Percentiles rank a stretch among this genome's conserved stretches.
Evolutionary conservation across 2,329 filamentous ascomycete genomes (phyloP).

Genomic region (Fusarium sp.): DNA sequence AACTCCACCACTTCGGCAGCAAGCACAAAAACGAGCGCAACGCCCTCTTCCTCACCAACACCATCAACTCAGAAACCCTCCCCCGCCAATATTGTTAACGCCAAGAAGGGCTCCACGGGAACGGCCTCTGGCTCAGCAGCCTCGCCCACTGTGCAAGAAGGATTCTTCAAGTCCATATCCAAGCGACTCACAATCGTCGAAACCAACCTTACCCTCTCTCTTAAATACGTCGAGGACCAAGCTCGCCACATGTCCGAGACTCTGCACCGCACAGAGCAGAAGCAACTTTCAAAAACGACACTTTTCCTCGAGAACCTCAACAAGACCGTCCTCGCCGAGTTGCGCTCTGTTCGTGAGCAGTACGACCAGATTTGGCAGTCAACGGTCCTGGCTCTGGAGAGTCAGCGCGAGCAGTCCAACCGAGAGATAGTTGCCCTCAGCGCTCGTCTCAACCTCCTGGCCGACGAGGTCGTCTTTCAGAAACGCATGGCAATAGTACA

Average conservation of each 20-base stretch:
- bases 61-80: slow-evolving; percentile 22
- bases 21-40: slow-evolving; percentile 24
- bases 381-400: slow-evolving; percentile 90
- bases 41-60: slow-evolving; percentile 3
- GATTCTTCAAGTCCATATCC: slow-evolving; percentile 96
- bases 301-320: slow-evolving; percentile 88
- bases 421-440: slow-evolving; percentile 85
- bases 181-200: slow-evolving; percentile 93
- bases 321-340: slow-evolving; percentile 82
- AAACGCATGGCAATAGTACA: slow-evolving; percentile 96
- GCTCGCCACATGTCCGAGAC: slow-evolving; percentile 90
- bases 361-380: slow-evolving; percentile 98
- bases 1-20: slow-evolving; percentile 14
- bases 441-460: slow-evolving; percentile 82
- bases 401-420: slow-evolving; percentile 85
- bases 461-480: slow-evolving; percentile 88
- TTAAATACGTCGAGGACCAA: slow-evolving; percentile 97
- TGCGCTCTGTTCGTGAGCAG: slow-evolving; percentile 80
- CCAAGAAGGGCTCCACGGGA: slow-evolving; percentile 45
- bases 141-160: slow-evolving; percentile 90
- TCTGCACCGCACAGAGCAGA: slow-evolving; percentile 85
- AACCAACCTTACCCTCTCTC: slow-evolving; percentile 88
- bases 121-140: slow-evolving; percentile 42
- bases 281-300: slow-evolving; percentile 84
- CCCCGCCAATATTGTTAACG: slow-evolving; percentile 23